Evolutionary conservation across 2,329 filamentous ascomycete species (phyloP).

Genomic region (Paradendryphiella salina): DNA sequence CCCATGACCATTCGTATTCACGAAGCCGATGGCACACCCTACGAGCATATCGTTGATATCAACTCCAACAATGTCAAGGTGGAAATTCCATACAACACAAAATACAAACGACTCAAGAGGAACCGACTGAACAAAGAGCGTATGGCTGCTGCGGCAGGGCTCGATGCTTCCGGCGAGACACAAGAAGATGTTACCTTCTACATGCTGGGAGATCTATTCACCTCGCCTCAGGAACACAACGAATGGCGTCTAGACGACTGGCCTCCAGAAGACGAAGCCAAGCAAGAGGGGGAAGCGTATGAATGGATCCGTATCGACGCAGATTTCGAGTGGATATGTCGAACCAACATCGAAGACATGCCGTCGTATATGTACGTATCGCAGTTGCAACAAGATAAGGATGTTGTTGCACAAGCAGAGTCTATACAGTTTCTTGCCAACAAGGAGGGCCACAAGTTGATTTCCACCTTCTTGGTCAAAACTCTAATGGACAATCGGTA

Average conservation of each 20-base stretch:
- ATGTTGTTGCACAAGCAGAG: conserved; percentile 80
- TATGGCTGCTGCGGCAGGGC: conserved; percentile 64
- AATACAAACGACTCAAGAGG: conserved; percentile 95
- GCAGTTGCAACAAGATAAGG: conserved; percentile 93
- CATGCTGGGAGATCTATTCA: conserved; percentile 87
- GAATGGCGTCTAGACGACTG: conserved; percentile 88
- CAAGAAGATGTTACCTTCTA: conserved; percentile 85
- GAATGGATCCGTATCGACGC: conserved; percentile 99
- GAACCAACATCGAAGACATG: conserved; percentile 73
- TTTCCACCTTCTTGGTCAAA: conserved; percentile 84
- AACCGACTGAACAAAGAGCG: conserved; percentile 82
- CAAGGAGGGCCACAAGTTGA: conserved; percentile 72
- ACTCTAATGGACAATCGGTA: conserved; percentile 91
- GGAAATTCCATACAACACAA: conserved; percentile 97
- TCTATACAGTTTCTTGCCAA: conserved; percentile 74
- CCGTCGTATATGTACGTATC: conserved; percentile 98
- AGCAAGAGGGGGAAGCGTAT: conserved; percentile 94
- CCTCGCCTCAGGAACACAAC: conserved; percentile 75
- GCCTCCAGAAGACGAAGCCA: conserved; percentile 82
- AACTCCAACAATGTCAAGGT: conserved; percentile 83
- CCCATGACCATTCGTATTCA: conserved; percentile 98
- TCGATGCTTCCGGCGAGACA: conserved; percentile 63
- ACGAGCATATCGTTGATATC: conserved; percentile 96
- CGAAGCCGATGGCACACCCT: conserved; percentile 95
- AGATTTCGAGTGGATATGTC: conserved; percentile 97